Evolutionary conservation across 495 filamentous ascomycete genomes (phyloP).

Genomic region (Symbiotaphrina buchneri): DNA sequence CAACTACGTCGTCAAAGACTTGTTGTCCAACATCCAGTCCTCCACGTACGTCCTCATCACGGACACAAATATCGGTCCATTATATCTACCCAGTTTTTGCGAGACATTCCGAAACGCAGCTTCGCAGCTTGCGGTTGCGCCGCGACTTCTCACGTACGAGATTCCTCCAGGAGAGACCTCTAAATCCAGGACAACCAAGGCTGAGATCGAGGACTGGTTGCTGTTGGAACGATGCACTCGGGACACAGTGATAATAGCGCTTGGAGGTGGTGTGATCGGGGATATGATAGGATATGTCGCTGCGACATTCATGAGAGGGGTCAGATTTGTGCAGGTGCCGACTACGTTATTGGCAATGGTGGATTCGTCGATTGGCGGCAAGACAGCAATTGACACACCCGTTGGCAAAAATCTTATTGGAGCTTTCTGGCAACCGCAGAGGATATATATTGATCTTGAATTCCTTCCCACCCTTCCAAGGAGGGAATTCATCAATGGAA

Average conservation of each 20-base stretch:
- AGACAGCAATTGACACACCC: conserved; percentile 96
- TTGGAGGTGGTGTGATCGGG: conserved; percentile 95
- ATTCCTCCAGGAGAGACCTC: conserved; percentile 83
- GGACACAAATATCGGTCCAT: conserved; percentile 70
- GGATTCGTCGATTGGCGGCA: conserved; percentile 93
- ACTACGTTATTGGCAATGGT: conserved; percentile 94
- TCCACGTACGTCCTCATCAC: conserved; percentile 93
- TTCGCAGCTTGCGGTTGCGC: conserved; percentile 20
- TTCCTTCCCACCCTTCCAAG: conserved; percentile 84
- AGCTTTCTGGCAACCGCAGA: conserved; percentile 85
- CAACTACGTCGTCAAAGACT: conserved; percentile 57
- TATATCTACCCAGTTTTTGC: conserved; percentile 61
- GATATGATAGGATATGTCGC: conserved; percentile 96
- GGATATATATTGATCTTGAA: conserved; percentile 81
- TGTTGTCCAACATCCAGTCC: conserved; percentile 52
- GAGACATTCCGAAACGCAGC: conserved; percentile 38
- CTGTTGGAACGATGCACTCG: conserved; percentile 73
- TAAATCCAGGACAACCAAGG: conserved; percentile 82
- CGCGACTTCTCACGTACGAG: conserved; percentile 64
- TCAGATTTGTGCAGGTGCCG: conserved; percentile 89
- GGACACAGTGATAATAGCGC: conserved; percentile 82
- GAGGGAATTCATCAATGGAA: conserved; percentile 92
- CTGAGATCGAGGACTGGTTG: conserved; percentile 95
- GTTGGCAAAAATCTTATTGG: conserved; percentile 92
- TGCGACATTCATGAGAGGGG: conserved; percentile 93